Evolutionary conservation across 2,329 filamentous ascomycete species (phyloP).

Genomic region (Pseudogymnoascus sp.): DNA sequence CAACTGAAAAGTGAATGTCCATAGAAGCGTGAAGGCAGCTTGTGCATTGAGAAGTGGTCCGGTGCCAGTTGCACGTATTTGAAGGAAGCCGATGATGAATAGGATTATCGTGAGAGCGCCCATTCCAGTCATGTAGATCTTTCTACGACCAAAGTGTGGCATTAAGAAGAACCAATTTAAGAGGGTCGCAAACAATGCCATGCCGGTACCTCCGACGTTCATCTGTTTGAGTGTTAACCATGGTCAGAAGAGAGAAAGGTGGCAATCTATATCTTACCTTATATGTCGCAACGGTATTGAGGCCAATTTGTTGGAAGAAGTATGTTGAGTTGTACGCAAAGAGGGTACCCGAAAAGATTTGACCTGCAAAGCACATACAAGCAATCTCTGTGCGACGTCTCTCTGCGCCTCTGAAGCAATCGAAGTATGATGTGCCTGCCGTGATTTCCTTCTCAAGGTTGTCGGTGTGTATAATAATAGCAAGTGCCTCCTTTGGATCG

Average conservation of each 20-base stretch:
- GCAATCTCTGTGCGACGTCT: conserved; percentile 44
- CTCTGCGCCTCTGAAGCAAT: conserved; percentile 41
- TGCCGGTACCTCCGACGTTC: conserved; percentile 38
- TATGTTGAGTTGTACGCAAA: conserved; percentile 56
- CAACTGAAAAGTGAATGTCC: conserved; percentile 27
- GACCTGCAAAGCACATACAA: conserved; percentile 52
- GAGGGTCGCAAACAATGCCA: conserved; percentile 44
- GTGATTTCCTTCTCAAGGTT: conserved; percentile 40
- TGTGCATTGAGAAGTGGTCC: conserved; percentile 18
- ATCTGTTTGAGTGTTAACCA: conserved; percentile 16
- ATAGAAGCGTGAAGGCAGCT: conserved; percentile 25
- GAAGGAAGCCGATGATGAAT: conserved; percentile 37
- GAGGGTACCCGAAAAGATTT: conserved; percentile 54
- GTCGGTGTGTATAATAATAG: conserved; percentile 48
- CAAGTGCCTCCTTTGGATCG: conserved; percentile 25
- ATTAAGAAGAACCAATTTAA: conserved; percentile 42
- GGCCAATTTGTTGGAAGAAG: conserved; percentile 47
- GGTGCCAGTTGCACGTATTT: conserved; percentile 13
- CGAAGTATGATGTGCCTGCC: conserved; percentile 37
- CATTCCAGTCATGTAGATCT: conserved; percentile 42
- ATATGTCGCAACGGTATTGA: conserved; percentile 36
- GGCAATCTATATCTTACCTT: conserved; percentile 30
- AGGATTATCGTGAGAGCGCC: conserved; percentile 38
- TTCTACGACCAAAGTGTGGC: conserved; percentile 40
- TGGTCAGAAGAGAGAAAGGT: conserved; percentile 37